Evolutionary conservation across 2,329 filamentous ascomycete genomes (phyloP).

Genomic region (Diaporthe humulicola): DNA sequence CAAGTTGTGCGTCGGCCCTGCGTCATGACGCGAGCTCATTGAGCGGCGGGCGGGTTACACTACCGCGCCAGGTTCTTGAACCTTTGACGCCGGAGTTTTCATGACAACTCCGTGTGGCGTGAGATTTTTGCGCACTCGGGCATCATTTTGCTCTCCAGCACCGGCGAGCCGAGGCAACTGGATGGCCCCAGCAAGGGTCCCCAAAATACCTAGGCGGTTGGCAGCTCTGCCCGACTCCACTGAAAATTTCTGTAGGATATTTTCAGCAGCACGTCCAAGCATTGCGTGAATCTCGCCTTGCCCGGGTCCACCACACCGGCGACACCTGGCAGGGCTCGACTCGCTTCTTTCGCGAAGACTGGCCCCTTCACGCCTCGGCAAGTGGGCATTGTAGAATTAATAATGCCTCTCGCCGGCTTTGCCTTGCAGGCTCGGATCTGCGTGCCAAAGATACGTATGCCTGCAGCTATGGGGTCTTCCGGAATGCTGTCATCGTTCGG

Average conservation of each 20-base stretch:
- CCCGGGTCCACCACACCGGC: conserved; percentile 16
- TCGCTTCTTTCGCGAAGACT: neutral
- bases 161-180: conserved; percentile 33
- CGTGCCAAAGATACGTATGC: neutral
- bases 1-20: neutral
- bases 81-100: too few species aligned
- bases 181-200: neutral
- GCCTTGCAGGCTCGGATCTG: neutral
- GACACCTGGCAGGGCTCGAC: conserved; percentile 11
- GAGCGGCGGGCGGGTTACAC: neutral
- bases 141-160: conserved; percentile 15
- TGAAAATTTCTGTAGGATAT: conserved; percentile 24
- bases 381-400: conserved; percentile 27
- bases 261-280: conserved; percentile 19
- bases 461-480: neutral
- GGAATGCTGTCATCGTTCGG: conserved; percentile 9
- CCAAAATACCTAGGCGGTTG: conserved; percentile 17
- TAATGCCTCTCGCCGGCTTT: neutral
- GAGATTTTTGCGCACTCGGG: conserved; percentile 4
- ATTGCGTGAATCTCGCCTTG: conserved; percentile 27
- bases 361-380: conserved; percentile 33
- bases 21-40: conserved; percentile 2
- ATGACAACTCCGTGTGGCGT: neutral
- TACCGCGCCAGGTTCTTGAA: neutral
- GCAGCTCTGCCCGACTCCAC: conserved; percentile 20